A percentile compares a stretch with the other conserved stretches of the same genome.
phyloP scores from a whole-genome alignment of 2,329 filamentous ascomycete species.

The Hypoxylon sp. region DNA sequence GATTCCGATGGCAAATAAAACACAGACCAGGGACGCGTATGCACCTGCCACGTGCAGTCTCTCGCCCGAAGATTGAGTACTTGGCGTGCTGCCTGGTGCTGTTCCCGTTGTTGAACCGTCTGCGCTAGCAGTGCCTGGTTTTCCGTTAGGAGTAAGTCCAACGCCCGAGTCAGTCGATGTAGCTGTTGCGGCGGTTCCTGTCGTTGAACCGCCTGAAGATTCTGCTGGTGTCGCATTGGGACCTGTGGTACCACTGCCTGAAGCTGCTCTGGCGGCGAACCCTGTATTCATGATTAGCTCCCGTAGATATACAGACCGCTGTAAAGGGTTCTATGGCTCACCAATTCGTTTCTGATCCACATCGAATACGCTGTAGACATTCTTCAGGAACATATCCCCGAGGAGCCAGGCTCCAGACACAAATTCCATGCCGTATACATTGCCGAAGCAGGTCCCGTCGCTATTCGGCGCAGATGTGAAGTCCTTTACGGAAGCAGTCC shows the following conservation, averaged over 20 bases:
- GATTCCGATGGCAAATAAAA: conserved; percentile 42
- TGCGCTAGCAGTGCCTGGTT: conserved; percentile 49
- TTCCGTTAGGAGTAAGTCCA: conserved; percentile 56
- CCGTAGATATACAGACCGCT: conserved; percentile 15
- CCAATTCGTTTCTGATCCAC: conserved; percentile 75
- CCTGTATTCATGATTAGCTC: conserved; percentile 46
- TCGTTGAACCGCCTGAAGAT: conserved; percentile 32
- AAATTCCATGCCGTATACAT: conserved; percentile 78
- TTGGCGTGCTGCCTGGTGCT: conserved; percentile 18
- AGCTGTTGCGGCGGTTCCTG: conserved; percentile 28
- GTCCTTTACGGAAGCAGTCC: conserved; percentile 76
- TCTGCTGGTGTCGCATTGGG: conserved; percentile 41
- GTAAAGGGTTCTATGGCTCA: conserved; percentile 51
- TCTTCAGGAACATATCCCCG: conserved; percentile 88
- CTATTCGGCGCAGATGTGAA: conserved; percentile 69
- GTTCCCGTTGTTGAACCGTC: conserved; percentile 37
- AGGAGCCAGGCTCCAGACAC: conserved; percentile 80
- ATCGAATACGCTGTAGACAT: conserved; percentile 89
- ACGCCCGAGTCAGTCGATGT: conserved; percentile 34
- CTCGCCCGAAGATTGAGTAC: conserved; percentile 45
- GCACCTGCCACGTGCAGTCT: conserved; percentile 39
- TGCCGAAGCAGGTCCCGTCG: conserved; percentile 72
- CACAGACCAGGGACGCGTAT: conserved; percentile 39
- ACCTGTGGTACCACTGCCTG: conserved; percentile 33
- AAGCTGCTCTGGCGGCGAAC: conserved; percentile 54